Conservation (phyloP, 768 basidiomycete species). For the Boletus tylopilopsis region DNA sequence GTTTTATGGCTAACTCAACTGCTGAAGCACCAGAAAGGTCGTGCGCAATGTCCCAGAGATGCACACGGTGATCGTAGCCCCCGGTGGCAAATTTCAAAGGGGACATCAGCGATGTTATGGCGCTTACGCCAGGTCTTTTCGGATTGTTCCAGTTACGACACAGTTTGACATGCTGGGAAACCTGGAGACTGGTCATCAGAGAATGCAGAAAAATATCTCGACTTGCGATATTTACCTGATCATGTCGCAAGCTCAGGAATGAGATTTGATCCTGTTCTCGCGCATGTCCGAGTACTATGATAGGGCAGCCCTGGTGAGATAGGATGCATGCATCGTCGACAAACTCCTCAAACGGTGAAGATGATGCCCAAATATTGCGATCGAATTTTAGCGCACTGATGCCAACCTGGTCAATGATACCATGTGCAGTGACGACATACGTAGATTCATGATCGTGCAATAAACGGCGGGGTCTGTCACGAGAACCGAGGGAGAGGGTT, state of each 20-base stretch:
- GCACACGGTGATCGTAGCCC: slow-evolving; percentile 46
- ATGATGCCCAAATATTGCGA: slow-evolving; percentile 18
- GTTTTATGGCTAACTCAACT: slow-evolving; percentile 37
- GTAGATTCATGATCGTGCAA: slow-evolving; percentile 19
- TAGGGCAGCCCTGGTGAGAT: slow-evolving; percentile 16
- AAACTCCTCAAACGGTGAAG: slow-evolving; percentile 24
- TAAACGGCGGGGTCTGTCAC: slow-evolving; percentile 41
- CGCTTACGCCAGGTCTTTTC: slow-evolving; percentile 41
- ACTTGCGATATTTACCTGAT: slow-evolving; percentile 22
- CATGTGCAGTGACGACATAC: slow-evolving; percentile 38
- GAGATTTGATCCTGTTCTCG: slow-evolving; percentile 36
- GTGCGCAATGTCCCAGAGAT: slow-evolving; percentile 42
- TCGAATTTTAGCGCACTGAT: slow-evolving; percentile 18
- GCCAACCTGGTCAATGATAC: slow-evolving; percentile 31
- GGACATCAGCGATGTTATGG: slow-evolving; percentile 39
- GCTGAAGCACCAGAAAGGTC: slow-evolving; percentile 32
- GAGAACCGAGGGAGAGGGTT: slow-evolving; percentile 21
- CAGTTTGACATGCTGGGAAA: slow-evolving; percentile 9
- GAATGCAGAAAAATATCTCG: neutral
- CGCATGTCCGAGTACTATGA: slow-evolving; percentile 38
- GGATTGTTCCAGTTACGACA: slow-evolving; percentile 30
- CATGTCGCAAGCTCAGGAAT: slow-evolving; percentile 13
- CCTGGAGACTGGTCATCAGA: slow-evolving; percentile 10
- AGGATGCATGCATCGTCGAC: slow-evolving; percentile 45
- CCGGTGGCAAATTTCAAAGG: slow-evolving; percentile 45